These are phyloP conservation scores for Xylaria sp. DNA, from an alignment of 495 filamentous ascomycete genomes.

Conservation along the genomic window DNA sequence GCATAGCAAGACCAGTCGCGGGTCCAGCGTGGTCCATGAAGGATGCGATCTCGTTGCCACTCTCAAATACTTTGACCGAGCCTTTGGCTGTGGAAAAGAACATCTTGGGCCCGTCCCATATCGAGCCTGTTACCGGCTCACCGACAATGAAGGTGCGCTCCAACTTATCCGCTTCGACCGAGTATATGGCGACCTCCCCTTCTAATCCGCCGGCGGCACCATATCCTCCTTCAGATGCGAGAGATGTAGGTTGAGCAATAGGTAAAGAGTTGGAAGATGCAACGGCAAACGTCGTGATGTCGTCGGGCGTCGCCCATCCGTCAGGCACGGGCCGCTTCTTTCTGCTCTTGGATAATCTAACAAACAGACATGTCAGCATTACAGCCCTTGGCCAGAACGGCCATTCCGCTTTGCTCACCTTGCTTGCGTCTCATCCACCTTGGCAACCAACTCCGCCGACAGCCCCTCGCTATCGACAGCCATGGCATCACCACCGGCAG, in stretches of 20 bases:
- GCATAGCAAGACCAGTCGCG: conserved; percentile 76
- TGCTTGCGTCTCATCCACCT: conserved; percentile 79
- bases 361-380: conserved; percentile 27
- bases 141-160: conserved; percentile 68
- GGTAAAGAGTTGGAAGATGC: conserved; percentile 69
- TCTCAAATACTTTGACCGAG: conserved; percentile 77
- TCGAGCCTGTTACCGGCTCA: conserved; percentile 76
- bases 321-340: conserved; percentile 87
- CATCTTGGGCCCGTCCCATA: conserved; percentile 79
- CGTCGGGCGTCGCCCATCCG: conserved; percentile 81
- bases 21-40: conserved; percentile 82
- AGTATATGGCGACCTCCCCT: conserved; percentile 80
- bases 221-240: conserved; percentile 75
- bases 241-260: conserved; percentile 63
- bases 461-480: conserved; percentile 80
- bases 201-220: conserved; percentile 82
- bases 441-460: conserved; percentile 72
- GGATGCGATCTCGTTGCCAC: conserved; percentile 65
- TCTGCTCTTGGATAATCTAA: conserved; percentile 80
- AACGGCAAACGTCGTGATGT: conserved; percentile 70
- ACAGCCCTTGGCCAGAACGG: neutral
- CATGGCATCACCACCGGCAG: conserved; percentile 80
- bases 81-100: conserved; percentile 75
- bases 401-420: conserved; percentile 64
- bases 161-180: conserved; percentile 72